Base-by-base conservation (phyloP, 2,329 filamentous ascomycete species). In the Xylariaceae sp. region DNA sequence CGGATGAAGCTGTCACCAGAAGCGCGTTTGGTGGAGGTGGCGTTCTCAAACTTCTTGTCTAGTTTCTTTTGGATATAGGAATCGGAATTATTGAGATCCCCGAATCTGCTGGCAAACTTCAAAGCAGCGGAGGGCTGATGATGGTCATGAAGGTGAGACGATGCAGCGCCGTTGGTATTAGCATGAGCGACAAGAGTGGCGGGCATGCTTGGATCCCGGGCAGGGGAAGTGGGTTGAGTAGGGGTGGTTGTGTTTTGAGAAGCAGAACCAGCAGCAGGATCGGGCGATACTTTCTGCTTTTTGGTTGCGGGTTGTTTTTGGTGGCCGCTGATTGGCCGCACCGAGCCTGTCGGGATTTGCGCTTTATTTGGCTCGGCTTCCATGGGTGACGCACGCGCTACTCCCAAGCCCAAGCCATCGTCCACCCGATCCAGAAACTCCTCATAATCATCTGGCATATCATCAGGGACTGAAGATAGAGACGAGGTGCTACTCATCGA, bases 241-340 rank as follows among this genome's bases (percentile, higher is more conserved):
- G 46, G 50, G 59, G 65, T 53, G 59, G n/a, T n/a, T n/a, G 65
- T 63, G 62, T 64, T 66, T 56, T 62, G 64, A 40, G 66, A 62
- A 37, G 59, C 54, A n/a, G n/a, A n/a, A n/a, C n/a, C n/a, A n/a
- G n/a, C n/a, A 62, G 58, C 63, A 67, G 65, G 61, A 57, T 68
- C 65, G 67, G 67, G 63, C 60, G 67, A 67, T 57, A 62, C 64
- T 62, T 64, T 67, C 65, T 71, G 69, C 66, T 69, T 71, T 71
- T 71, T 72, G 62, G 62, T 56, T 60, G 69, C 67, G 65, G 68
- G 65, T 71, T 69, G 70, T 66, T 65, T 63, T 56, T 68, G 61
- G 58, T 60, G 59, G 41, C 29, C 61, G 63, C 63, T 72, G 70
- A 72, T 72, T 72, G 70, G 70, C 60, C 67, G 67, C 56, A 43